Evolutionary conservation across 495 filamentous ascomycete genomes (phyloP).

Genomic region (Podospora pseudocomata): DNA sequence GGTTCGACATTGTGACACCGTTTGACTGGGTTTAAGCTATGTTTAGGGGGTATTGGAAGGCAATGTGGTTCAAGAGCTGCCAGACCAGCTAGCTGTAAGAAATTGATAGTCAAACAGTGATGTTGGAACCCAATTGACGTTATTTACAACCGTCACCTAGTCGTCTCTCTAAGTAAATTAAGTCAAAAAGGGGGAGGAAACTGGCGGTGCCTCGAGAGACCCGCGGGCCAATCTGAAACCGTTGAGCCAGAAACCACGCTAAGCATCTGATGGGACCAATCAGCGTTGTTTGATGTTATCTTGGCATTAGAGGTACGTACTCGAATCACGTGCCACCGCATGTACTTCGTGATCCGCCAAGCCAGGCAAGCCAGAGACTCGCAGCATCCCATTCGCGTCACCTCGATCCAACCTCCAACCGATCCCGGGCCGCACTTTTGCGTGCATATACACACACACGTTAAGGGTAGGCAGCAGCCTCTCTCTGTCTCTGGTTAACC

Average conservation of each 20-base stretch:
- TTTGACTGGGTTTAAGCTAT: slow-evolving; percentile 6
- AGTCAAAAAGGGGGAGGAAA: slow-evolving; percentile 17
- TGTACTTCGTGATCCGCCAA: slow-evolving; percentile 7
- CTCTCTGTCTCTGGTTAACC: neutral
- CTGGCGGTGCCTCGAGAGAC: neutral
- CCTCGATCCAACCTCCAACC: neutral
- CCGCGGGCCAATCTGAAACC: slow-evolving; percentile 8
- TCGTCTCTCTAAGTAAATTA: slow-evolving; percentile 6
- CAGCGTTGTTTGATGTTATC: neutral
- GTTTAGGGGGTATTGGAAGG: neutral
- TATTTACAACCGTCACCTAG: neutral
- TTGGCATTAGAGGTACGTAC: neutral
- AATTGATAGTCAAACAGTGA: neutral
- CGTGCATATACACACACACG: neutral
- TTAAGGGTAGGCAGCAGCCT: neutral
- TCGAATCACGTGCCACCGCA: slow-evolving; percentile 8
- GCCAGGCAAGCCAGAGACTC: neutral
- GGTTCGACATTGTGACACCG: slow-evolving; percentile 59
- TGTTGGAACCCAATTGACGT: neutral
- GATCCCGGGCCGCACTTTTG: neutral
- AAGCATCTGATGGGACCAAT: slow-evolving; percentile 6
- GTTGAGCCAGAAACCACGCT: slow-evolving; percentile 2
- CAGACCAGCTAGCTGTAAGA: neutral
- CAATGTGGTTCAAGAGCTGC: neutral
- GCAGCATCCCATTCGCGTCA: neutral